These are phyloP conservation scores for Pseudoneurospora amorphoporcata DNA, from an alignment of 495 filamentous ascomycete species.

Conservation along the genomic window DNA sequence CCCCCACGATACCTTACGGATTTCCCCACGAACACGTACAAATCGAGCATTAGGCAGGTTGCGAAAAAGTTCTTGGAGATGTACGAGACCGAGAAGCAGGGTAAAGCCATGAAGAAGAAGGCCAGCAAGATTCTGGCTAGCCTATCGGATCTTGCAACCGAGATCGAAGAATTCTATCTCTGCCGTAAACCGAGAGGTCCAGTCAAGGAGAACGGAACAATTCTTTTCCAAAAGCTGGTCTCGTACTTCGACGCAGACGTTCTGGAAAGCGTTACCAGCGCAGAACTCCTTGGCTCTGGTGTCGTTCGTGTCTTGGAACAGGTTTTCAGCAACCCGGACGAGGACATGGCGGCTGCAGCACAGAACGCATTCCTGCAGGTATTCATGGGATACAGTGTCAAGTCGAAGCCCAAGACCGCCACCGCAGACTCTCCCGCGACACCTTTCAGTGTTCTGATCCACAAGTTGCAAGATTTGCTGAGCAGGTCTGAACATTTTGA, in stretches of 20 bases:
- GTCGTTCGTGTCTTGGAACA: slow-evolving; percentile 75
- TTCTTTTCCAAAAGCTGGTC: slow-evolving; percentile 67
- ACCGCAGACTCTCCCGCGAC: slow-evolving; percentile 58
- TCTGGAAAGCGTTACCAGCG: slow-evolving; percentile 92
- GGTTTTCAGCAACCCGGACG: slow-evolving; percentile 62
- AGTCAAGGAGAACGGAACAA: slow-evolving; percentile 41
- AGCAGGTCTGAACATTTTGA: slow-evolving; percentile 98
- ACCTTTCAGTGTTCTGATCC: slow-evolving; percentile 81
- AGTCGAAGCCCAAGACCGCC: slow-evolving; percentile 51
- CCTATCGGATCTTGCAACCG: slow-evolving; percentile 57
- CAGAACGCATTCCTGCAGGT: slow-evolving; percentile 81
- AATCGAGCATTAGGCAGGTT: slow-evolving; percentile 61
- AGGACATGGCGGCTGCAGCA: slow-evolving; percentile 46
- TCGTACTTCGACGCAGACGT: slow-evolving; percentile 81
- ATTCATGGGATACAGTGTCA: slow-evolving; percentile 73
- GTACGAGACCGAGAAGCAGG: slow-evolving; percentile 67
- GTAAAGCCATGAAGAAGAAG: slow-evolving; percentile 61
- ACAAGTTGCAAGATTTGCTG: slow-evolving; percentile 90
- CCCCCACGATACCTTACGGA: slow-evolving; percentile 37
- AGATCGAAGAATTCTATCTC: slow-evolving; percentile 61
- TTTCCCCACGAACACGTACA: slow-evolving; percentile 52
- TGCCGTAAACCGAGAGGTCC: slow-evolving; percentile 31
- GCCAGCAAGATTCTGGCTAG: slow-evolving; percentile 64
- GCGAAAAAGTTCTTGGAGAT: slow-evolving; percentile 74
- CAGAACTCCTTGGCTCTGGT: slow-evolving; percentile 82